Base-by-base conservation (phyloP, 306 rosid species). In the Fragaria vesca region DNA sequence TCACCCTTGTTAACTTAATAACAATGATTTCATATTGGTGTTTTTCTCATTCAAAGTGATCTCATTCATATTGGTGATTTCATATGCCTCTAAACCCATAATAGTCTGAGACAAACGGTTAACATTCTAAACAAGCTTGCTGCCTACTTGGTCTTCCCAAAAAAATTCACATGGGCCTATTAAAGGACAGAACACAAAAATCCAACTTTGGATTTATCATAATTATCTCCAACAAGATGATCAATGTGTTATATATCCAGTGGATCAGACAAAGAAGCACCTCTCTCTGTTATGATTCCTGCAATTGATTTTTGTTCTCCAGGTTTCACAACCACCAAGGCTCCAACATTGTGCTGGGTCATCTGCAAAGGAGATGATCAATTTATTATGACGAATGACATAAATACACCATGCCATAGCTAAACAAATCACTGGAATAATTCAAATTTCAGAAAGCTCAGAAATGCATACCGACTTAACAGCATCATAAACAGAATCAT, bases 261-360 rank as follows among this genome's bases (percentile, higher is more conserved):
- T 21, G 74, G 32, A 77, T 32, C 8, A 17, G 47, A 66, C 2
- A 57, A 28, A 74, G 8, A 69, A 61, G 34, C 60, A 96, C 99
- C 99, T 91, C 98, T 91, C 84, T 93, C 99, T 55, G 99, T 96
- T 63, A 96, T 91, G 79, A 96, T 96, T 84, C 99, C 99, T 6
- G 97, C 99, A 57, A 91, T 69, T 66, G 96, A 79, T 26, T 90
- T 85, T 65, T 90, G 74, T 78, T 74, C 96, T 62, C 82, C 97
- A 7, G 97, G 88, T 85, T 96, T 96, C 85, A 96, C 96, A 16
- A 96, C 99, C 76, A 96, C 93, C 87, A 96, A 84, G 66, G 99
- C 99, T 79, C 99, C 99, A 79, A 93, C 99, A 54, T 96, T 96
- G 89, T 93, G 90, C 74, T 96, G 98, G 65, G 96, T 96, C 99